phyloP scores from a whole-genome alignment of 108 stramenopile species.

The Conticribra guillardii region DNA sequence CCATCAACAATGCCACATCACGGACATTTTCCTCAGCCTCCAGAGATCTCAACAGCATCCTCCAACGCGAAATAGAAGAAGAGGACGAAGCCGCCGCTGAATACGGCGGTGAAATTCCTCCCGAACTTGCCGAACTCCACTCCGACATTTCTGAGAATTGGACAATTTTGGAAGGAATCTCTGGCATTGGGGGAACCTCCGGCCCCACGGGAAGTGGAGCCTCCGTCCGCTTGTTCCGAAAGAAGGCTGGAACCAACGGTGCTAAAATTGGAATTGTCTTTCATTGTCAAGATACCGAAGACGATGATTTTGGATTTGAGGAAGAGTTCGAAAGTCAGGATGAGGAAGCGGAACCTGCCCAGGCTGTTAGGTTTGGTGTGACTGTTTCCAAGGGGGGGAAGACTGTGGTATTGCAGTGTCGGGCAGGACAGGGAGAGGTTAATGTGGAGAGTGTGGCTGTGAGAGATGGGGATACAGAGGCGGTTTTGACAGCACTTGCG shows the following conservation, averaged over 20 bases:
- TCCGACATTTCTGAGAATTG: constrained; percentile 27
- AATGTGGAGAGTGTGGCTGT: constrained; percentile 64
- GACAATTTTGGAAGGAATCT: constrained; percentile 48
- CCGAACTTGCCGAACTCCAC: constrained; percentile 42
- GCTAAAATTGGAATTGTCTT: constrained; percentile 67
- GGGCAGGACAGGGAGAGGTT: constrained; percentile 45
- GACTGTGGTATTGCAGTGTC: constrained; percentile 64
- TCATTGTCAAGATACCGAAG: constrained; percentile 83
- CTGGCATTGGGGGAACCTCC: constrained; percentile 30
- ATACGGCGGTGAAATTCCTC: constrained; percentile 15
- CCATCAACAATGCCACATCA: background rate
- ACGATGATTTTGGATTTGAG: constrained; percentile 32
- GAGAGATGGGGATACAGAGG: constrained; percentile 48
- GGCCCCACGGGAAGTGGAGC: constrained; percentile 32
- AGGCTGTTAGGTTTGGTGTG: constrained; percentile 70
- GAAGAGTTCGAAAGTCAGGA: constrained; percentile 44
- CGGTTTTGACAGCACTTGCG: constrained; percentile 23
- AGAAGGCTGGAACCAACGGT: constrained; percentile 41
- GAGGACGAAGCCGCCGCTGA: constrained; percentile 34
- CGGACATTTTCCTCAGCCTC: constrained; percentile 10
- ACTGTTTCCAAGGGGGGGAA: constrained; percentile 76
- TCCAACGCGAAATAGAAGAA: constrained; percentile 53
- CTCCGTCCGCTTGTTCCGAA: constrained; percentile 37
- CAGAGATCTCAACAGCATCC: constrained; percentile 26
- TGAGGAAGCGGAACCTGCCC: constrained; percentile 56